Percentiles rank a stretch among this genome's conserved stretches.
Evolutionary conservation across 208 protist genomes (phyloP).

Genomic region (Acanthamoeba culbertsoni): DNA sequence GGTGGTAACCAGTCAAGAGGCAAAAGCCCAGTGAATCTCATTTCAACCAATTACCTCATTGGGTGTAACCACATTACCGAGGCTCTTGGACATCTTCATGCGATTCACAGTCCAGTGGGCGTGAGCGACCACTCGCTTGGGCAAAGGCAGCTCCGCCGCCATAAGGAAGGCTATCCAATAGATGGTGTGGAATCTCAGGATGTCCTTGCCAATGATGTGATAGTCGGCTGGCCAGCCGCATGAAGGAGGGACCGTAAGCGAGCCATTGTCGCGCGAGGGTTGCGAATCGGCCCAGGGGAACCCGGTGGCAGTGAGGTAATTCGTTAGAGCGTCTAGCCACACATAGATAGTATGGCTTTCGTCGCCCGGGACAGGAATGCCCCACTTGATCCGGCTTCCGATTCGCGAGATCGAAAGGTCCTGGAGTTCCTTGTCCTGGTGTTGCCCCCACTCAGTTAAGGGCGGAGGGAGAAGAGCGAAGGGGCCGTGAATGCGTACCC

Average conservation of each 20-base stretch:
- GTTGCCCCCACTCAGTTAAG: neutral
- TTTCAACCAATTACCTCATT: slow-evolving; percentile 86
- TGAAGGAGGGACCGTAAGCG: neutral
- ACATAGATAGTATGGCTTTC: slow-evolving; percentile 95
- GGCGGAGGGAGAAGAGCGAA: neutral
- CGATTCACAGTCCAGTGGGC: slow-evolving; percentile 81
- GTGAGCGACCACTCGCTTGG: slow-evolving; percentile 91
- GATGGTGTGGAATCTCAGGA: slow-evolving; percentile 98
- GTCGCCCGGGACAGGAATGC: slow-evolving; percentile 93
- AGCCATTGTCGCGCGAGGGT: neutral
- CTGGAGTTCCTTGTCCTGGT: slow-evolving; percentile 82
- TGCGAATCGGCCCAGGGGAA: slow-evolving; percentile 39
- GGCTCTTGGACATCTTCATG: slow-evolving; percentile 75
- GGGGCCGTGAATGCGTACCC: neutral
- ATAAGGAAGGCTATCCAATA: slow-evolving; percentile 99
- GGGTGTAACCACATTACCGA: slow-evolving; percentile 96
- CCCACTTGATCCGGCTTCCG: slow-evolving; percentile 92
- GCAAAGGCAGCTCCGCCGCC: slow-evolving; percentile 89
- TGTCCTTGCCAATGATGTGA: slow-evolving; percentile 98
- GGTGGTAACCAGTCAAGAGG: no score
- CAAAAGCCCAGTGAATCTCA: no score
- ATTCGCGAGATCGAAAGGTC: slow-evolving; percentile 97
- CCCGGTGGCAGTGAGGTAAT: slow-evolving; percentile 96
- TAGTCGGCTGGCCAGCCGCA: slow-evolving; percentile 68
- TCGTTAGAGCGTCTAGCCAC: slow-evolving; percentile 99